These are phyloP conservation scores for Xylaria grammica DNA, from an alignment of 495 filamentous ascomycete genomes.

Conservation along the genomic window DNA sequence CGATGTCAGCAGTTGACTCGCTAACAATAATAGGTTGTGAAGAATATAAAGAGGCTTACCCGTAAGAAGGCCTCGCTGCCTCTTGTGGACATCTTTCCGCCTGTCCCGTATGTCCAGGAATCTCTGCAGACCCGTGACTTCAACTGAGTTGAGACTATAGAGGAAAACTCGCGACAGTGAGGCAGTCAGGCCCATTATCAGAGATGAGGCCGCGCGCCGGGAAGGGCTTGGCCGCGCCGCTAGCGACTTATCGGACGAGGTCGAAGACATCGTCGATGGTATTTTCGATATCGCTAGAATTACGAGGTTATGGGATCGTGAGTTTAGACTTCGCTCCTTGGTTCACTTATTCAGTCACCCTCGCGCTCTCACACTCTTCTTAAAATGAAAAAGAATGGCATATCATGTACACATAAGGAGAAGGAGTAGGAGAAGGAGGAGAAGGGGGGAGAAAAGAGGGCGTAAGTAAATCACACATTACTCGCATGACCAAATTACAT, in stretches of 20 bases:
- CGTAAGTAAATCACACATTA: not conserved
- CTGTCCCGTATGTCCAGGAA: slow-evolving; percentile 79
- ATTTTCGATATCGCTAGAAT: slow-evolving; percentile 4
- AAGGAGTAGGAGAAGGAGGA: not conserved
- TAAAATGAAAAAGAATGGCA: slow-evolving; percentile 16
- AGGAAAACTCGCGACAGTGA: slow-evolving; percentile 49
- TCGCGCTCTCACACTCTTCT: not conserved
- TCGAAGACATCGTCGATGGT: slow-evolving; percentile 22
- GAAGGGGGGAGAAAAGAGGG: not conserved
- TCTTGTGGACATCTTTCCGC: slow-evolving; percentile 67
- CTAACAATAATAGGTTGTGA: not conserved
- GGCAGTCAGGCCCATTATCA: slow-evolving; percentile 59
- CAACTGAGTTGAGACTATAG: slow-evolving; percentile 58
- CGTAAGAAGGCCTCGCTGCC: slow-evolving; percentile 82
- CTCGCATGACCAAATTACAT: no score
- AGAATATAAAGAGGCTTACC: slow-evolving; percentile 53
- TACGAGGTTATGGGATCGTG: no score
- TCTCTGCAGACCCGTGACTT: slow-evolving; percentile 72
- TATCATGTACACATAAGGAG: not conserved
- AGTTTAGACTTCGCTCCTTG: not conserved
- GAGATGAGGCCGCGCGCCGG: slow-evolving; percentile 58
- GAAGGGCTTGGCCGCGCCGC: slow-evolving; percentile 51
- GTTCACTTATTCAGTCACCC: not conserved
- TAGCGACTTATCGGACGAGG: slow-evolving; percentile 1
- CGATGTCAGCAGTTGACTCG: slow-evolving; percentile 4